Percentiles rank a stretch among this genome's conserved stretches.
These are phyloP conservation scores for Aspergillus wentii DNA, from an alignment of 495 filamentous ascomycete species.

Conservation along the genomic window DNA sequence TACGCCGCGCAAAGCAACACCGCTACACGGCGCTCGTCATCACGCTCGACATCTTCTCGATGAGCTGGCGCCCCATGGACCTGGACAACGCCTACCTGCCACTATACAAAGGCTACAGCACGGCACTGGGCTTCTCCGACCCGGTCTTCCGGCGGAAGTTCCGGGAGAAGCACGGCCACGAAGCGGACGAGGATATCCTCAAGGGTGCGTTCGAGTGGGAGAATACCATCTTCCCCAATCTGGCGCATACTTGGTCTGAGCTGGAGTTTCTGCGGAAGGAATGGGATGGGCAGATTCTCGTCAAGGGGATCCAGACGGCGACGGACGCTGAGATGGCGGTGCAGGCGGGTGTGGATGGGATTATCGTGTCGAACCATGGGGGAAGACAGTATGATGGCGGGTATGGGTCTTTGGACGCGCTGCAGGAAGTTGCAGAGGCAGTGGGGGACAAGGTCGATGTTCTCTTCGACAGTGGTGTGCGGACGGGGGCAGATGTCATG, in stretches of 20 bases:
- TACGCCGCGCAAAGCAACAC: constrained; percentile 46
- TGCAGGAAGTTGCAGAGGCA: constrained; percentile 42
- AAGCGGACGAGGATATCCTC: constrained; percentile 36
- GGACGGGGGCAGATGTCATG: constrained; percentile 42
- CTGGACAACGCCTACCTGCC: constrained; percentile 50
- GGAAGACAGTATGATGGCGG: constrained; percentile 42
- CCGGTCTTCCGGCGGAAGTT: constrained; percentile 51
- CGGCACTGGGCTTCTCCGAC: constrained; percentile 48
- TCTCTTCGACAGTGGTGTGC: constrained; percentile 45
- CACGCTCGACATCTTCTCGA: constrained; percentile 56
- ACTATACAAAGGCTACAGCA: constrained; percentile 43
- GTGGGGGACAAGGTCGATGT: constrained; percentile 40
- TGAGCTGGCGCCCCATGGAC: constrained; percentile 56
- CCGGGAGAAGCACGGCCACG: constrained; percentile 23
- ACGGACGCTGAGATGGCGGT: constrained; percentile 46
- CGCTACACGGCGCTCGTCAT: constrained; percentile 55
- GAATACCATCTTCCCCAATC: constrained; percentile 37
- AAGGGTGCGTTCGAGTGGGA: constrained; percentile 36
- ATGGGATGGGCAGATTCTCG: constrained; percentile 39
- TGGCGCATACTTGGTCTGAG: constrained; percentile 48
- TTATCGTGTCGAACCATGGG: constrained; percentile 42
- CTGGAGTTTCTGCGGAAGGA: constrained; percentile 22
- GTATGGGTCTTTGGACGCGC: constrained; percentile 33
- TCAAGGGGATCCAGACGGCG: constrained; percentile 51
- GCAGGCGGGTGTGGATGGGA: constrained; percentile 47